Conservation (phyloP, 1,139 yeast species). For the Blastobotrys serpentis region DNA sequence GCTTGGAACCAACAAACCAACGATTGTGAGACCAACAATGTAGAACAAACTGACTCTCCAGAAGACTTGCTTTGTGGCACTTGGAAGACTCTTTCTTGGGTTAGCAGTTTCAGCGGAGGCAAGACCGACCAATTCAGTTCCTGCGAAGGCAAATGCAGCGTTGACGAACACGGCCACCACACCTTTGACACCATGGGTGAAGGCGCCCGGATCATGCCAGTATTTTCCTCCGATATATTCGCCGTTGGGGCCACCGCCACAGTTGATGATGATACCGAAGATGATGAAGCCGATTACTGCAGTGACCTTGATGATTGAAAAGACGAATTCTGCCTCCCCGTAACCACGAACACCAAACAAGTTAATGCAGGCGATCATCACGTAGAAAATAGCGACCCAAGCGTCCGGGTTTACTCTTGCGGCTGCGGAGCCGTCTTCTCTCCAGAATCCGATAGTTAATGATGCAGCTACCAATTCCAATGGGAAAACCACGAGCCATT, state of each 20-base stretch:
- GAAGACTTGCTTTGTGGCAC: slow-evolving; percentile 71
- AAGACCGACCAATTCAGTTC: slow-evolving; percentile 78
- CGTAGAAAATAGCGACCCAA: slow-evolving; percentile 63
- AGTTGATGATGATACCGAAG: slow-evolving; percentile 56
- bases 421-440: slow-evolving; percentile 56
- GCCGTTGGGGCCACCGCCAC: slow-evolving; percentile 66
- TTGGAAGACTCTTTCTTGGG: slow-evolving; percentile 66
- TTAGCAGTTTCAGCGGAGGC: slow-evolving; percentile 60
- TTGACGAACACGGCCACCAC: slow-evolving; percentile 75
- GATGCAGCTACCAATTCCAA: slow-evolving; percentile 79
- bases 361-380: slow-evolving; percentile 56
- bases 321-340: slow-evolving; percentile 75
- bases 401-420: slow-evolving; percentile 60
- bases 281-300: slow-evolving; percentile 68
- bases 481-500: slow-evolving; percentile 77
- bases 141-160: slow-evolving; percentile 88
- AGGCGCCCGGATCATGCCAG: slow-evolving; percentile 63
- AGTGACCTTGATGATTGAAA: slow-evolving; percentile 58
- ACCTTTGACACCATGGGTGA: slow-evolving; percentile 66
- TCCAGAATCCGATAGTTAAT: slow-evolving; percentile 68
- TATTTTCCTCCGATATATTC: slow-evolving; percentile 57
- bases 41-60: slow-evolving; percentile 70
- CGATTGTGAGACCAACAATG: slow-evolving; percentile 56
- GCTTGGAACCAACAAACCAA: slow-evolving; percentile 70
- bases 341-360: slow-evolving; percentile 72